Evolutionary conservation across 2,329 filamentous ascomycete species (phyloP), one percentile per base, ranked within the genome.

Genomic region (Podosphaera aphanis): DNA sequence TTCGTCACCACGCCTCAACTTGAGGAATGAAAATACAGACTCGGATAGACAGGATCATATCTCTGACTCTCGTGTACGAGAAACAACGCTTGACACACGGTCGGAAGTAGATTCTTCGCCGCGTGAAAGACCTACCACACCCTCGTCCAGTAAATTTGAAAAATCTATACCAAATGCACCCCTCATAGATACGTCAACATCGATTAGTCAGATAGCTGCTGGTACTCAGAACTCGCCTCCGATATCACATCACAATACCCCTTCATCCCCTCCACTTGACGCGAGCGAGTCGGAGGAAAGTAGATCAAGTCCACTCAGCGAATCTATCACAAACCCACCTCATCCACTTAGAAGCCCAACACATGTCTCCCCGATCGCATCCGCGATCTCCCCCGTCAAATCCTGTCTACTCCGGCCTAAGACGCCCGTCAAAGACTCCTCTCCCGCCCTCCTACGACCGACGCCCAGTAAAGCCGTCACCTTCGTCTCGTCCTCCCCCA

Each of bases 401-500:
- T 58, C 57, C 1, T 56, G 55, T 38, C 50, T 59, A 8, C 54
- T 55, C 39, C 56, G 56, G 5, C 57, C 55, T 1, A 57, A 56
- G 38, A 51, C 52, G 5, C 51, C 50, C 4, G 47, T 45, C 11
- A 27, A 43, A 4, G 29, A 31, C 13, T 40, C 41, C 15, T 42
- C 41, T 23, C 35, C 29, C 29, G n/a, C 18, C 19, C 40, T 19
- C 11, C 18, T 16, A 39, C 11, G 37, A 39, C 13, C 10, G 13
- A 38, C 43, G 2, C 45, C 45, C 13, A 50, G 39, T 43, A 57
- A 57, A 49, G 55, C 45, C 15, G 57, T 59, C 3, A 51, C 53
- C 45, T 59, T 55, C 20, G 56, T 57, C 11, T 58, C 56, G 18
- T 59, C 57, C 2, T 59, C 57, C n/a, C 55, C 57, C 7, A 48